Percentiles rank a stretch among this genome's conserved stretches.
phyloP scores from a whole-genome alignment of 495 filamentous ascomycete species.

The Amniculicola lignicola region DNA sequence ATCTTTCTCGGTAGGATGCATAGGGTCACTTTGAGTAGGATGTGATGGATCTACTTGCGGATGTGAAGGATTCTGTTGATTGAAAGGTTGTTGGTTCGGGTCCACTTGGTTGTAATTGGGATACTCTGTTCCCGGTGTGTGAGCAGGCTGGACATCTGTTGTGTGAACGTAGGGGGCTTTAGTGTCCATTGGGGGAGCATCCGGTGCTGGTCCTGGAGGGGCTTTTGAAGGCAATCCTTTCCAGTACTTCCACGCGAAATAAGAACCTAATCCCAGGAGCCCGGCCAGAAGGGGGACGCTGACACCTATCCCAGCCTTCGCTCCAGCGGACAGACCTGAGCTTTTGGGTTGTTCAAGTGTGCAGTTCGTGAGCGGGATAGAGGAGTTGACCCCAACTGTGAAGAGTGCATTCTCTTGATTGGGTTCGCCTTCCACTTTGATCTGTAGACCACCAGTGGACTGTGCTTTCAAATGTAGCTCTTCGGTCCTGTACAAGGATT shows the following conservation, averaged over 20 bases:
- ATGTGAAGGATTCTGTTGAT: not conserved
- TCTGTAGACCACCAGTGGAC: constrained; percentile 1
- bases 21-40: not conserved
- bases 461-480: not conserved
- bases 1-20: not conserved
- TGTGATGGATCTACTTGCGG: constrained; percentile 18
- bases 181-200: constrained; percentile 8
- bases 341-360: not conserved
- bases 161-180: constrained; percentile 15
- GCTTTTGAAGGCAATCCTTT: constrained; percentile 6
- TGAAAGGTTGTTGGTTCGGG: constrained; percentile 13
- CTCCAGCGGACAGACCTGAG: constrained; percentile 8
- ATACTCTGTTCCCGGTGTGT: not conserved
- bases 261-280: constrained; percentile 7
- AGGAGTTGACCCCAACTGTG: constrained; percentile 21
- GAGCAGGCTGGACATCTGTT: not conserved
- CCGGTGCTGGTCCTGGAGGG: not conserved
- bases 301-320: constrained; percentile 23
- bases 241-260: constrained; percentile 23
- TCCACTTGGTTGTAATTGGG: not conserved
- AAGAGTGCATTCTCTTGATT: constrained; percentile 12
- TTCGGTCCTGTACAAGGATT: not conserved
- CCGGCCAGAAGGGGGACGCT: constrained; percentile 12
- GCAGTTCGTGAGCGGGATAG: constrained; percentile 19
- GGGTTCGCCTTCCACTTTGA: constrained; percentile 8